Conservation (phyloP, 306 rosid species). For the Gastrolobium bilobum region DNA sequence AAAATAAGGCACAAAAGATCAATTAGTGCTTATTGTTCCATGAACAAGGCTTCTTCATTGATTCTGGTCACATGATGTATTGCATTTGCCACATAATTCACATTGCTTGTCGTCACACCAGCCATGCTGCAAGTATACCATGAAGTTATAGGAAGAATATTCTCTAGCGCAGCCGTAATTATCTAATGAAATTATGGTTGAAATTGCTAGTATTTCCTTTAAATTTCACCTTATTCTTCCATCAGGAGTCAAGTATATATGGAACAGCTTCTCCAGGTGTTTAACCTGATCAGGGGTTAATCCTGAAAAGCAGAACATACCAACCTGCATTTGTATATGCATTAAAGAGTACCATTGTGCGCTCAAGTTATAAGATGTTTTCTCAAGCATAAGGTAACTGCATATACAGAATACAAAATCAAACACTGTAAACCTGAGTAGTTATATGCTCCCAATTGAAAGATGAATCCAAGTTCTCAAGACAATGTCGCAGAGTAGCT, state of each 20-base stretch:
- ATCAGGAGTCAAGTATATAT: constrained; percentile 45
- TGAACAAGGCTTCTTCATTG: constrained; percentile 26
- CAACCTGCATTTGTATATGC: constrained; percentile 64
- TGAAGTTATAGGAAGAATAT: constrained; percentile 20
- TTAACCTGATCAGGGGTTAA: constrained; percentile 78
- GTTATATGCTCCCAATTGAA: constrained; percentile 83
- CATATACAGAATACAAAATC: constrained; percentile 8
- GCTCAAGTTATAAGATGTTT: constrained; percentile 18
- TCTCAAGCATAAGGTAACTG: constrained; percentile 2
- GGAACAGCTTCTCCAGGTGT: constrained; percentile 31
- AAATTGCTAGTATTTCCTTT: neutral
- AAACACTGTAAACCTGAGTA: constrained; percentile 60
- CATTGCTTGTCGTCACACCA: constrained; percentile 66
- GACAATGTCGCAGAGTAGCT: constrained; percentile 58
- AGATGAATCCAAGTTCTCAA: constrained; percentile 73
- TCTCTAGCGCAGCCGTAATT: neutral
- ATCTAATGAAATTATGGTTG: neutral
- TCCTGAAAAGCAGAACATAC: constrained; percentile 86
- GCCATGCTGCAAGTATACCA: constrained; percentile 72
- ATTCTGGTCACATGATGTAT: constrained; percentile 50
- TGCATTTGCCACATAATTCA: constrained; percentile 59
- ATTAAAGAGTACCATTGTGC: neutral
- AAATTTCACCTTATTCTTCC: constrained; percentile 60
- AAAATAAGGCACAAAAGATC: neutral
- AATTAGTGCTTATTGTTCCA: constrained; percentile 25